Conservation (phyloP, 306 rosid genomes). For the Lupinus albus region DNA sequence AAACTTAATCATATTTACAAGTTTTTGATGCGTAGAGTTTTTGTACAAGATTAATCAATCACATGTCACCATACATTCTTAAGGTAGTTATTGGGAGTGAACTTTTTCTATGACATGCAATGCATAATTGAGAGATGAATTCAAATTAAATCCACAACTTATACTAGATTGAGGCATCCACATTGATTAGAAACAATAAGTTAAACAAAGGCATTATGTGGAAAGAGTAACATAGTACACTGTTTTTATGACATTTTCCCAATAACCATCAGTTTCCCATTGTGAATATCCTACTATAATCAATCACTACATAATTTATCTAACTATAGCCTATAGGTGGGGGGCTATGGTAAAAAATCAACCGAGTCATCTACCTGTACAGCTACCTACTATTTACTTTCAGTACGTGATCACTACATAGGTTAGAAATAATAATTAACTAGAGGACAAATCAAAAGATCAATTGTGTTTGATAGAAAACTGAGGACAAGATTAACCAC, state of each 20-base stretch:
- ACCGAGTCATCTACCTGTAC: slow-evolving; percentile 21
- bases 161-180: slow-evolving; percentile 21
- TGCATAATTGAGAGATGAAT: too few relatives aligned
- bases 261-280: slow-evolving; percentile 28
- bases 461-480: slow-evolving; percentile 10
- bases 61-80: too few relatives aligned
- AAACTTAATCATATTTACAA: slow-evolving; percentile 14
- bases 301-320: slow-evolving; percentile 17
- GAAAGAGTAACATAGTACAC: neutral
- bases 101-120: too few relatives aligned
- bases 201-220: slow-evolving; percentile 9
- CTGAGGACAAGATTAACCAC: slow-evolving; percentile 45
- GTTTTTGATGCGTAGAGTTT: too few relatives aligned
- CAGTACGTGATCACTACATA: slow-evolving; percentile 40
- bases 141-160: neutral
- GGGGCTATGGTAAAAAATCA: slow-evolving; percentile 44
- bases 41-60: too few relatives aligned
- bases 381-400: slow-evolving; percentile 48
- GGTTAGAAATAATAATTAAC: slow-evolving; percentile 25
- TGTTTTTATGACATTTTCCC: slow-evolving; percentile 22
- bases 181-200: neutral
- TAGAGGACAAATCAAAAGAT: slow-evolving; percentile 25
- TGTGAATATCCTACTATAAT: slow-evolving; percentile 16
- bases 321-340: slow-evolving; percentile 16
- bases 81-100: too few relatives aligned